These are phyloP conservation scores for Sclerotinia glacialis DNA, from an alignment of 2,329 filamentous ascomycete species.

Conservation along the genomic window DNA sequence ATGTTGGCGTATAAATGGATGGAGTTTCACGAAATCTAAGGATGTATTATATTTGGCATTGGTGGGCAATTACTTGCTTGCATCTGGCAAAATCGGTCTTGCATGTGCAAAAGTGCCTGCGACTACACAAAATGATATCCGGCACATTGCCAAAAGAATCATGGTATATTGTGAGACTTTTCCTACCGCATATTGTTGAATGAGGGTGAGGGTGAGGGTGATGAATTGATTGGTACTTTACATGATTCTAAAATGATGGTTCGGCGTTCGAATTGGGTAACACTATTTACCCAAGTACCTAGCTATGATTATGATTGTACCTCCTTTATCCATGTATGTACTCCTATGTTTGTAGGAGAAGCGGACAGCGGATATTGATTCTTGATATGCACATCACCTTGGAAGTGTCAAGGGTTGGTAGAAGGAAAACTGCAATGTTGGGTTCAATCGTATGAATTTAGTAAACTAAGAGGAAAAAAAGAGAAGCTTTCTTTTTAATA, in stretches of 20 bases:
- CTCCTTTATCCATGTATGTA: background rate
- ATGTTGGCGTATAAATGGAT: conserved; percentile 18
- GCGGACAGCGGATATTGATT: background rate
- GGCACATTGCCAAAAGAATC: background rate
- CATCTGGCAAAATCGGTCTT: conserved; percentile 7
- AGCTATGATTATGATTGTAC: background rate
- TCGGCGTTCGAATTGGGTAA: background rate
- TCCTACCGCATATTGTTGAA: background rate
- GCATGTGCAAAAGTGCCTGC: background rate
- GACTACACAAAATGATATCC: conserved; percentile 11
- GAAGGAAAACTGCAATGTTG: no score
- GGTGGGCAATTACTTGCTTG: conserved; percentile 1
- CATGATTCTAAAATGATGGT: no score
- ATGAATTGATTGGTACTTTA: background rate
- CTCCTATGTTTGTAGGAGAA: background rate
- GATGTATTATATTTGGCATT: conserved; percentile 23
- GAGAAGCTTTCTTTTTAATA: no score
- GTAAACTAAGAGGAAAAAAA: no score
- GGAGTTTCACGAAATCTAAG: conserved; percentile 19
- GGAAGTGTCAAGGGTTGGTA: no score
- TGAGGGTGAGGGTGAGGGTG: no score
- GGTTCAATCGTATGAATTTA: no score
- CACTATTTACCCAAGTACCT: background rate
- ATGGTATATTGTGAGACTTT: conserved; percentile 1
- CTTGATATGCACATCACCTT: background rate